A percentile compares a stretch with the other conserved stretches of the same genome.
phyloP scores from a whole-genome alignment of 352 stramenopile species.

The Globisporangium uncinulatum region DNA sequence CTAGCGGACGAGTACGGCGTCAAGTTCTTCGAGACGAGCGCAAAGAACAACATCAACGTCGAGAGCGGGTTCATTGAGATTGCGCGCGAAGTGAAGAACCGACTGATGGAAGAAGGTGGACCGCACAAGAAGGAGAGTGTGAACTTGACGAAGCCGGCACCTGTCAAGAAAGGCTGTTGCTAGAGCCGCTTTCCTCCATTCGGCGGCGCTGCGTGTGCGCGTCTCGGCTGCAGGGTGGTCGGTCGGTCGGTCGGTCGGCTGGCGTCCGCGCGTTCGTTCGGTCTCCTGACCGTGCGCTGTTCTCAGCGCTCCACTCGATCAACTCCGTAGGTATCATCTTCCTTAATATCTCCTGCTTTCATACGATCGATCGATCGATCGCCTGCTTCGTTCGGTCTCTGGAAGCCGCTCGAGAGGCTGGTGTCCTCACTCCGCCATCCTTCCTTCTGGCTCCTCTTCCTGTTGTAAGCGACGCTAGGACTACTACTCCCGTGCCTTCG shows the following conservation, averaged over 20 bases:
- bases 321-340: background rate
- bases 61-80: conserved; percentile 89
- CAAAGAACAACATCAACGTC: conserved; percentile 96
- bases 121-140: conserved; percentile 83
- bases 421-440: no score
- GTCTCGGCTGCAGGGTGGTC: background rate
- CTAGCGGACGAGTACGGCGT: conserved; percentile 94
- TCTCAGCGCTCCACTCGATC: background rate
- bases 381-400: no score
- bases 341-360: background rate
- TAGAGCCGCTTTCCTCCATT: conserved; percentile 22
- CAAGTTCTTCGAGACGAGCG: conserved; percentile 95
- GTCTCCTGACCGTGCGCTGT: background rate
- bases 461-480: no score
- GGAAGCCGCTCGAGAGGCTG: no score
- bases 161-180: conserved; percentile 83
- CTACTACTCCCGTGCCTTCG: conserved; percentile 10
- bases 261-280: background rate
- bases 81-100: conserved; percentile 86
- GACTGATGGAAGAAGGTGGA: conserved; percentile 84
- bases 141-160: conserved; percentile 74
- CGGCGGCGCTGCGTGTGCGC: background rate
- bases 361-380: background rate
- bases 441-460: no score
- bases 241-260: no score